These are phyloP conservation scores for Kwoniella sp. DNA, from an alignment of 768 basidiomycete genomes.

Conservation along the genomic window DNA sequence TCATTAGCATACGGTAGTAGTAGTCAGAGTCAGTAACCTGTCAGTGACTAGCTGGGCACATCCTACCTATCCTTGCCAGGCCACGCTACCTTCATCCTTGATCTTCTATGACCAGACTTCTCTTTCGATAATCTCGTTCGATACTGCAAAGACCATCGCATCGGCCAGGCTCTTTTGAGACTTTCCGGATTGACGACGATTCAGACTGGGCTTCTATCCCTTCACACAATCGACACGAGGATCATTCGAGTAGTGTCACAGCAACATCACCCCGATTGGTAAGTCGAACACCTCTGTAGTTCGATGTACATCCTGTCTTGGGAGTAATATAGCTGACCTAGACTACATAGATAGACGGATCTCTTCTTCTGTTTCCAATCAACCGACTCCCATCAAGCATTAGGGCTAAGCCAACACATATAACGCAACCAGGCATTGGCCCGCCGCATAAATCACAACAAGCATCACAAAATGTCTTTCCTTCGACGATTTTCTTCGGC, in stretches of 20 bases:
- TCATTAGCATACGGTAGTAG: too few relatives aligned
- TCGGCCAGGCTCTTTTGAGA: background rate
- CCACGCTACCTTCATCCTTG: background rate
- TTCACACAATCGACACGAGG: background rate
- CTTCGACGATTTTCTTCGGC: slow-evolving; percentile 46
- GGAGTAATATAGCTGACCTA: too few relatives aligned
- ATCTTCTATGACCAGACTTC: background rate
- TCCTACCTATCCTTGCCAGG: background rate
- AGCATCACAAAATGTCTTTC: slow-evolving; percentile 39
- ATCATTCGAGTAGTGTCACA: background rate
- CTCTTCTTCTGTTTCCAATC: too few relatives aligned
- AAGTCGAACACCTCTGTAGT: background rate
- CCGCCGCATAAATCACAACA: background rate
- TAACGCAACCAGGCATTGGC: too few relatives aligned
- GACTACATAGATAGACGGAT: too few relatives aligned
- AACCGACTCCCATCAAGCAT: too few relatives aligned
- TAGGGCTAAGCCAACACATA: too few relatives aligned
- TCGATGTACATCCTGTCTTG: too few relatives aligned
- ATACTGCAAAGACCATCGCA: background rate
- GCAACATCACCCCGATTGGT: background rate
- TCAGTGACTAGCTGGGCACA: background rate
- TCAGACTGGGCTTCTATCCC: background rate
- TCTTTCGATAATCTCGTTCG: too few relatives aligned
- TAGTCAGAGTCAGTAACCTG: background rate
- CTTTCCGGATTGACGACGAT: background rate